phyloP scores from a whole-genome alignment of 805 yeast species.

The Kodamaea sagamina region DNA sequence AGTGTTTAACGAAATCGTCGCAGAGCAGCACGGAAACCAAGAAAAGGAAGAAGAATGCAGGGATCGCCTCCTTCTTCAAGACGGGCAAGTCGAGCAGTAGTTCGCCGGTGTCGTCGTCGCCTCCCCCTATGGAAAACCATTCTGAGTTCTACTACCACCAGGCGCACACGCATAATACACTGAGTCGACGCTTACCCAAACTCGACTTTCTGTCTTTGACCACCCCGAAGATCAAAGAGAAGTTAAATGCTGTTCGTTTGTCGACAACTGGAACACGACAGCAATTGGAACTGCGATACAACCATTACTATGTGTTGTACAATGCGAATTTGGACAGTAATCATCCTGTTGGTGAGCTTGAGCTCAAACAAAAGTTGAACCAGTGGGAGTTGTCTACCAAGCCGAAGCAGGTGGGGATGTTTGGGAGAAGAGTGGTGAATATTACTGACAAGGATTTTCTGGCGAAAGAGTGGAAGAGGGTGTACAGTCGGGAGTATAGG shows the following conservation, averaged over 20 bases:
- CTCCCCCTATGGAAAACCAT: conserved; percentile 17
- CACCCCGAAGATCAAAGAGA: conserved; percentile 60
- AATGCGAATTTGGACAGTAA: conserved; percentile 79
- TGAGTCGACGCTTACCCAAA: conserved; percentile 53
- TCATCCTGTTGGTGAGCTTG: conserved; percentile 58
- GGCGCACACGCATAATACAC: conserved; percentile 26
- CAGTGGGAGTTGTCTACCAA: conserved; percentile 59
- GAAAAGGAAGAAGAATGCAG: conserved; percentile 11
- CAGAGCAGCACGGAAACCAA: conserved; percentile 8
- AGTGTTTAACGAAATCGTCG: conserved; percentile 48
- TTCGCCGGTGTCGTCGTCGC: conserved; percentile 5
- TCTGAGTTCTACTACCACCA: conserved; percentile 35
- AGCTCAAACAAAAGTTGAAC: conserved; percentile 54
- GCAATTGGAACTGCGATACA: conserved; percentile 68
- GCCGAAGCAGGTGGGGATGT: conserved; percentile 9
- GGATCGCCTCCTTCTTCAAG: conserved; percentile 37
- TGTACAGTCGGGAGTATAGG: conserved; percentile 42
- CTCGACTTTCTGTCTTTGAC: conserved; percentile 63
- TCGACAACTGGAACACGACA: conserved; percentile 63
- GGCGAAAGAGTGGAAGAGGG: conserved; percentile 44
- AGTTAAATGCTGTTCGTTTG: conserved; percentile 54
- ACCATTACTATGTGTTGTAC: conserved; percentile 74
- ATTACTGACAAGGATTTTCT: conserved; percentile 51
- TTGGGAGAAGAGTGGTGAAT: conserved; percentile 17
- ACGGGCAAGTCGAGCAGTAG: conserved; percentile 8